Evolutionary conservation across 2,329 filamentous ascomycete genomes (phyloP).

Genomic region (Amphichorda felina): DNA sequence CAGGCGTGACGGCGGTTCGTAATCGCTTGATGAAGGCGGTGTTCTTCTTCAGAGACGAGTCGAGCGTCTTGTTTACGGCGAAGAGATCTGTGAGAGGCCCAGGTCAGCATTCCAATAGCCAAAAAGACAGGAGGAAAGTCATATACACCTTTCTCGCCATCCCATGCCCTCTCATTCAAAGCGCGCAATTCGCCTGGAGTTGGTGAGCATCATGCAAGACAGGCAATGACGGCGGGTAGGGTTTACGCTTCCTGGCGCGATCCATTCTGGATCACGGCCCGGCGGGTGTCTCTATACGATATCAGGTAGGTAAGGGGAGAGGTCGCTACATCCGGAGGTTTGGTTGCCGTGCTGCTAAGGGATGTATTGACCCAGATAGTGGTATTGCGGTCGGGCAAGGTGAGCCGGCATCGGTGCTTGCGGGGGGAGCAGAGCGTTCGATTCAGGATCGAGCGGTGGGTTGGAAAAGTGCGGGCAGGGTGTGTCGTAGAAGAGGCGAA

Average conservation of each 20-base stretch:
- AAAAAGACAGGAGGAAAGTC: too few relatives aligned
- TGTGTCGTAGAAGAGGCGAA: too few relatives aligned
- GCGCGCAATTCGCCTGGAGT: constrained; percentile 73
- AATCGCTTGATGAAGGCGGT: constrained; percentile 96
- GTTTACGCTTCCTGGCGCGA: constrained; percentile 49
- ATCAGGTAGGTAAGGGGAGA: constrained; percentile 11
- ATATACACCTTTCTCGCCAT: constrained; percentile 66
- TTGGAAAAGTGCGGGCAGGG: too few relatives aligned
- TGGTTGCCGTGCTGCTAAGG: constrained; percentile 27
- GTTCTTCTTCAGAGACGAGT: constrained; percentile 95
- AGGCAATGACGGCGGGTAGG: constrained; percentile 1
- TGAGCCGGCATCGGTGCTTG: constrained; percentile 25
- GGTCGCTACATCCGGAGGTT: constrained; percentile 33
- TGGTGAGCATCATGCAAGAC: constrained; percentile 1
- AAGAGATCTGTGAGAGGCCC: constrained; percentile 52
- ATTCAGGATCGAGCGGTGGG: neutral
- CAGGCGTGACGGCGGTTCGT: constrained; percentile 73
- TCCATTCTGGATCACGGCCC: constrained; percentile 39
- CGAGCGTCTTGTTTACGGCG: constrained; percentile 64
- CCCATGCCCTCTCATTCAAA: constrained; percentile 80
- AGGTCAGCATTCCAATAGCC: too few relatives aligned
- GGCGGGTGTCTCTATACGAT: constrained; percentile 14
- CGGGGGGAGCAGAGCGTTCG: constrained; percentile 1
- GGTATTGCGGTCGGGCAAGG: constrained; percentile 19
- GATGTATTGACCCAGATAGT: constrained; percentile 23